phyloP scores from a whole-genome alignment of 2,329 filamentous ascomycete species.

The Neofusicoccum sp. region DNA sequence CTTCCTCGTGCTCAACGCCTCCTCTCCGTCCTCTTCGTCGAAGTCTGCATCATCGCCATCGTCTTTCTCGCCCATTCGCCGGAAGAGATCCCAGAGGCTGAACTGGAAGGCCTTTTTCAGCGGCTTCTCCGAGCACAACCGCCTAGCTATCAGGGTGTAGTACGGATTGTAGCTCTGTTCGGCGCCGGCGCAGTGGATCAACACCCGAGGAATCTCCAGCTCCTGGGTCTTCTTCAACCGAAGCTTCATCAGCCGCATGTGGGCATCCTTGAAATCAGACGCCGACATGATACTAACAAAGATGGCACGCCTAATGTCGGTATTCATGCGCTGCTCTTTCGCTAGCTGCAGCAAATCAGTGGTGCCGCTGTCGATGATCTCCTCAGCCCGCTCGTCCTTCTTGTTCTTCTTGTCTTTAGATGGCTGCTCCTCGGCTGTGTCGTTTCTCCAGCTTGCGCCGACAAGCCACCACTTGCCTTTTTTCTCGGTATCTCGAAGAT shows the following conservation, averaged over 20 bases:
- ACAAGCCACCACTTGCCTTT: slow-evolving; percentile 99
- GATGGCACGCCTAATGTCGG: slow-evolving; percentile 83
- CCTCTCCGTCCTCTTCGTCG: slow-evolving; percentile 55
- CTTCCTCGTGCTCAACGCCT: slow-evolving; percentile 56
- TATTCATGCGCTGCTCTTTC: slow-evolving; percentile 81
- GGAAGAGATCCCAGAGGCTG: slow-evolving; percentile 82
- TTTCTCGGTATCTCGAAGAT: slow-evolving; percentile 81
- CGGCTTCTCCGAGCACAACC: slow-evolving; percentile 73
- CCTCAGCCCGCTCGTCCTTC: slow-evolving; percentile 17
- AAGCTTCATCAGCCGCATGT: slow-evolving; percentile 77
- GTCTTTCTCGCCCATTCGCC: slow-evolving; percentile 77
- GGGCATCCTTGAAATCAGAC: slow-evolving; percentile 80
- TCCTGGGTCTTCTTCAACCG: slow-evolving; percentile 84
- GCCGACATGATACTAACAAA: slow-evolving; percentile 90
- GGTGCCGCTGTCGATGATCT: slow-evolving; percentile 35
- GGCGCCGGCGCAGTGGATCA: slow-evolving; percentile 83
- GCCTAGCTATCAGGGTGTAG: slow-evolving; percentile 82
- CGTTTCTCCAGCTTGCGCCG: slow-evolving; percentile 79
- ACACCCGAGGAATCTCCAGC: slow-evolving; percentile 81
- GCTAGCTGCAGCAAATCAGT: slow-evolving; percentile 75
- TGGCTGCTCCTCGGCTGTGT: slow-evolving; percentile 38
- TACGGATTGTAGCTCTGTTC: slow-evolving; percentile 90
- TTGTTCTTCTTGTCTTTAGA: slow-evolving; percentile 36
- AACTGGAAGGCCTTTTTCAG: slow-evolving; percentile 86
- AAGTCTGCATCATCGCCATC: slow-evolving; percentile 60